Percentiles rank a stretch among this genome's conserved stretches.
These are phyloP conservation scores for Calonectria honghensis DNA, from an alignment of 2,329 filamentous ascomycete species.

Conservation along the genomic window DNA sequence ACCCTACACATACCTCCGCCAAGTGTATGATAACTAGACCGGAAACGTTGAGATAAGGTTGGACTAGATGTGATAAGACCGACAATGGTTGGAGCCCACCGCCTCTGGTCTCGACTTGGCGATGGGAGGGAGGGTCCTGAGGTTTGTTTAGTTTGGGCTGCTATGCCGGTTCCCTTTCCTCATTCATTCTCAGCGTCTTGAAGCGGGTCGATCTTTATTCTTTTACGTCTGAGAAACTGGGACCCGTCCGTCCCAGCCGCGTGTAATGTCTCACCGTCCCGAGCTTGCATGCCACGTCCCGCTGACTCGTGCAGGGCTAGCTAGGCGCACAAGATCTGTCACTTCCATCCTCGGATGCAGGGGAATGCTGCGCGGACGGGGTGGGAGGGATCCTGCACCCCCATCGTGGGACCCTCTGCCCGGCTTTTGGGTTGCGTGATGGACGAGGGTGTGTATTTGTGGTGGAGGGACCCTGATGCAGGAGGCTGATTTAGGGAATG, in stretches of 20 bases:
- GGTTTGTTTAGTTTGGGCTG: neutral
- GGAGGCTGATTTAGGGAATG: constrained; percentile 31
- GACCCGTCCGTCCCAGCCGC: neutral
- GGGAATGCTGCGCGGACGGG: constrained; percentile 7
- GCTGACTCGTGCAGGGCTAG: constrained; percentile 21
- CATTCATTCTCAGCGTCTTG: neutral
- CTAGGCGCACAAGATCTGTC: constrained; percentile 8
- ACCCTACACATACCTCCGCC: neutral
- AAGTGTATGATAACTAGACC: neutral
- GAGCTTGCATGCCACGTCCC: neutral
- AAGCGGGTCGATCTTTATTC: constrained; percentile 23
- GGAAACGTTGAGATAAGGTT: constrained; percentile 21
- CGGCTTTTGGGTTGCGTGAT: constrained; percentile 6
- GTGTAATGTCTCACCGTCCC: constrained; percentile 23
- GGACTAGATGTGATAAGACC: constrained; percentile 1
- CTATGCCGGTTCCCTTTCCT: constrained; percentile 1
- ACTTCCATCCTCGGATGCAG: constrained; percentile 13
- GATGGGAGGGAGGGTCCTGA: neutral
- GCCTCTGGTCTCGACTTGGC: constrained; percentile 19
- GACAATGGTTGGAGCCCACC: neutral
- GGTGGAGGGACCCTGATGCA: constrained; percentile 29
- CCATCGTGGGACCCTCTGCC: neutral
- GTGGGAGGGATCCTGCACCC: neutral
- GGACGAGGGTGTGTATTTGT: constrained; percentile 1
- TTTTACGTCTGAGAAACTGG: constrained; percentile 27